Base-by-base conservation (phyloP, 768 basidiomycete species). In the Trametes gibbosa region DNA sequence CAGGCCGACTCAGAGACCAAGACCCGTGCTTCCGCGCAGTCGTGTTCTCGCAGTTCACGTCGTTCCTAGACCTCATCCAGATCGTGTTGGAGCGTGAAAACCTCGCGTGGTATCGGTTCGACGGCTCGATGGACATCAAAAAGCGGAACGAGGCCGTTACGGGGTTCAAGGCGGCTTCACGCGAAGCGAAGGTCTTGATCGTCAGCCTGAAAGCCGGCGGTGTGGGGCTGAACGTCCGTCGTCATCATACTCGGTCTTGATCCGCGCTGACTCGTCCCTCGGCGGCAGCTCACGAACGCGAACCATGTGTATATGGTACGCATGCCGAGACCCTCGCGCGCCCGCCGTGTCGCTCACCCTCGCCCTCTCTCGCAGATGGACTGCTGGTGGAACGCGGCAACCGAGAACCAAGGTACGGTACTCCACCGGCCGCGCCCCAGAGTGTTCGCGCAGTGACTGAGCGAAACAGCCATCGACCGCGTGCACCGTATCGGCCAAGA, bases 81-180 rank as follows among this genome's bases (percentile, higher is more conserved):
- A 70, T 75, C 1, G 84, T 80, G 4, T 75, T 95, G 53, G 79
- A 86, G 50, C 84, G 89, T 19, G 90, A 95, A 66, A 71, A 73
- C 1, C 78, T 92, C 61, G 75, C 83, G 42, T 86, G 84, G 66
- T 86, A 84, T 63, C 84, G 96, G 19, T 93, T 98, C 66, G 96
- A 98, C 69, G 96, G 96, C 1, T 84, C 91, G 0, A 93, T 98
- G 91, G 87, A 87, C 65, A 79, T 96, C 62, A 90, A 88, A 74
- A 89, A 88, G 69, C 82, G 92, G 54, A 84, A 81, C 39, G 80
- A 81, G 9, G 89, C 92, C 2, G 79, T 98, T 39, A 77, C 83
- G 42, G 86, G 85, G 61, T 98, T 98, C 77, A 89, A 85, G 65
- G 74, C 79, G 19, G 75, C 82, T 2, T 86, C 85, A 6, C 77